Conservation (phyloP, 805 yeast genomes). For the Yarrowia deformans region DNA sequence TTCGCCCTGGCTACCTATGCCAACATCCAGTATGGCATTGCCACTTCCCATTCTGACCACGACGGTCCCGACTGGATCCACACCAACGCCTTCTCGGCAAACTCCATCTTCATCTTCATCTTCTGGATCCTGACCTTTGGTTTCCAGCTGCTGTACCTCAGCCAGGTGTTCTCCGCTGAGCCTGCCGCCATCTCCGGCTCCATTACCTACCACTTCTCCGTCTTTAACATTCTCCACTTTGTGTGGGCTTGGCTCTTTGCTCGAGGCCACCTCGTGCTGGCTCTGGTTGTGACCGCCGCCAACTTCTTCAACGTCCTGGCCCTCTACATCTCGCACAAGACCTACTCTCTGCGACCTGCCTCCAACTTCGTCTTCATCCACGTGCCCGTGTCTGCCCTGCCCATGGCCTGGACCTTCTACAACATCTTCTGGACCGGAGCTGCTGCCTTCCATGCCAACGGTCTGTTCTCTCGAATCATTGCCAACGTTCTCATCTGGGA, state of each 20-base stretch:
- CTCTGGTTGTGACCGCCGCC: constrained; percentile 64
- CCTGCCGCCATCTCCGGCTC: constrained; percentile 44
- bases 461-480: constrained; percentile 65
- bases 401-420: constrained; percentile 76
- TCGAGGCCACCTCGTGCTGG: constrained; percentile 62
- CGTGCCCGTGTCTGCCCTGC: constrained; percentile 70
- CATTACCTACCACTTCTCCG: constrained; percentile 66
- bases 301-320: constrained; percentile 67
- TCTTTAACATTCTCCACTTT: constrained; percentile 66
- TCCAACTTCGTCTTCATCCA: constrained; percentile 66
- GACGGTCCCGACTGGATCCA: constrained; percentile 40
- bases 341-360: constrained; percentile 62
- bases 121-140: constrained; percentile 37
- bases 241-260: constrained; percentile 71
- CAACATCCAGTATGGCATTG: constrained; percentile 31
- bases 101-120: constrained; percentile 27
- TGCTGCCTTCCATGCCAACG: constrained; percentile 67
- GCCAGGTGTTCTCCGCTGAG: constrained; percentile 35
- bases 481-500: constrained; percentile 83
- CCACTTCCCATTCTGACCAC: constrained; percentile 34
- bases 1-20: constrained; percentile 38
- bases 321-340: constrained; percentile 65
- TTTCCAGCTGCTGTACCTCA: constrained; percentile 34
- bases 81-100: constrained; percentile 37
- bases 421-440: constrained; percentile 89